Evolutionary conservation across 441 rosid species (phyloP).

Genomic region (Syzygium malaccense): DNA sequence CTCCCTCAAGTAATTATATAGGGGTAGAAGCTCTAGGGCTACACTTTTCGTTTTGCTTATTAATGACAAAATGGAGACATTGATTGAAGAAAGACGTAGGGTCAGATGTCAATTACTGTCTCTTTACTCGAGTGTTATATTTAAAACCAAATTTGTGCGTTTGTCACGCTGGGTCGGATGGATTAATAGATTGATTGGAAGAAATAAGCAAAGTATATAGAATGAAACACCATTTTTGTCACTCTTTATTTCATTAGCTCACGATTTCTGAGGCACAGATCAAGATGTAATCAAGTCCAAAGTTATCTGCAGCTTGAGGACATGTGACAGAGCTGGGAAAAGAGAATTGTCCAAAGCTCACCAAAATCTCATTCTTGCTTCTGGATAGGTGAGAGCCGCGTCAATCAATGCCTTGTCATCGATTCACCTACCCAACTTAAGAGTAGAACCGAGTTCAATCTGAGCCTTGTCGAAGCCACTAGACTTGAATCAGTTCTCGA

Average conservation of each 20-base stretch:
- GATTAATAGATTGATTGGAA: no score
- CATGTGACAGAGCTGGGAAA: background rate
- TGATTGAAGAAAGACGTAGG: background rate
- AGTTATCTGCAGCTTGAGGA: background rate
- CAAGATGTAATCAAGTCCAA: background rate
- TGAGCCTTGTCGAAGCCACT: background rate
- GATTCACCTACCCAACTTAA: background rate
- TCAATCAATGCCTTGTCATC: no score
- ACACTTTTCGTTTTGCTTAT: conserved; percentile 38
- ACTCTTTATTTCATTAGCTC: background rate
- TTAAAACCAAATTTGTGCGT: no score
- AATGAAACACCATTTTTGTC: background rate
- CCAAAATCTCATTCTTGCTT: background rate
- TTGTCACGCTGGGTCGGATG: no score
- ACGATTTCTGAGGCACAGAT: background rate
- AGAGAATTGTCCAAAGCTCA: background rate
- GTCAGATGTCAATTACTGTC: conserved; percentile 54
- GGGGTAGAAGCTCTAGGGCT: conserved; percentile 57
- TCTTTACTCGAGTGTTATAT: conserved; percentile 28
- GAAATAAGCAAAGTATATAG: no score
- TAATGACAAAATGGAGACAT: background rate
- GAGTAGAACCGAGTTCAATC: background rate
- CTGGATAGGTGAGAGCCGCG: no score
- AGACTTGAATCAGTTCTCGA: background rate
- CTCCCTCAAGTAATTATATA: background rate